Percentiles rank a stretch among this genome's conserved stretches.
Evolutionary conservation across 495 filamentous ascomycete species (phyloP).

Genomic region (Penicillium ochrochloron): DNA sequence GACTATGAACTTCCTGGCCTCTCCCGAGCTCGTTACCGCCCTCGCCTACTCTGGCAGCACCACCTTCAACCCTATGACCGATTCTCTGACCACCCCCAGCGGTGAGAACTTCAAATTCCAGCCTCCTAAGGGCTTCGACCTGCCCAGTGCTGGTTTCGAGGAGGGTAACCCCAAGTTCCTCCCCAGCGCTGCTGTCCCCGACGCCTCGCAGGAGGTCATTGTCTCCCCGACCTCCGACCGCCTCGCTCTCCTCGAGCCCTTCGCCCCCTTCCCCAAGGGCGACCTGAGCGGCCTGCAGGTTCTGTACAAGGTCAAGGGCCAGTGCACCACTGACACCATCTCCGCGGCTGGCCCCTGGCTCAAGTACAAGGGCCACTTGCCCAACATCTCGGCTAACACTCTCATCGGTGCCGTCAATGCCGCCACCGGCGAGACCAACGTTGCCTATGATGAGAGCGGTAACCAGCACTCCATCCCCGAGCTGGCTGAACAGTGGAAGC

Average conservation of each 20-base stretch:
- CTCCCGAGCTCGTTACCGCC: conserved; percentile 93
- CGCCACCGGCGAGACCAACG: conserved; percentile 89
- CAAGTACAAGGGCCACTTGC: conserved; percentile 98
- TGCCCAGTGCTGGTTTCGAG: conserved; percentile 80
- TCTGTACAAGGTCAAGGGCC: conserved; percentile 92
- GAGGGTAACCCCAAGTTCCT: conserved; percentile 74
- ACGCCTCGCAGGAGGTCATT: conserved; percentile 58
- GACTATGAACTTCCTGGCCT: conserved; percentile 98
- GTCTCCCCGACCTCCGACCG: conserved; percentile 86
- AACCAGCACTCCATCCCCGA: conserved; percentile 72
- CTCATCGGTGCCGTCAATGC: conserved; percentile 93
- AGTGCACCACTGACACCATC: conserved; percentile 98
- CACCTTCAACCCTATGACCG: conserved; percentile 95
- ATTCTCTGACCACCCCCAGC: conserved; percentile 78
- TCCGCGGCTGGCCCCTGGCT: conserved; percentile 97
- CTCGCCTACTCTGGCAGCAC: conserved; percentile 91
- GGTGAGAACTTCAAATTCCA: conserved; percentile 85
- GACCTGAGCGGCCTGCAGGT: conserved; percentile 72
- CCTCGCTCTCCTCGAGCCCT: conserved; percentile 89
- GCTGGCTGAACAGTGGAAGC: conserved; percentile 80
- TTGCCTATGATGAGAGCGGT: conserved; percentile 82
- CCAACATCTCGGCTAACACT: conserved; percentile 96
- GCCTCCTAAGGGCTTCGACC: conserved; percentile 75
- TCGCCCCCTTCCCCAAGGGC: conserved; percentile 75
- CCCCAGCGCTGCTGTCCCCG: conserved; percentile 71